Percentiles rank a stretch among this genome's conserved stretches.
Evolutionary conservation across 148 eudicot genomes (phyloP).

Genomic region (Dysphania ambrosioides): DNA sequence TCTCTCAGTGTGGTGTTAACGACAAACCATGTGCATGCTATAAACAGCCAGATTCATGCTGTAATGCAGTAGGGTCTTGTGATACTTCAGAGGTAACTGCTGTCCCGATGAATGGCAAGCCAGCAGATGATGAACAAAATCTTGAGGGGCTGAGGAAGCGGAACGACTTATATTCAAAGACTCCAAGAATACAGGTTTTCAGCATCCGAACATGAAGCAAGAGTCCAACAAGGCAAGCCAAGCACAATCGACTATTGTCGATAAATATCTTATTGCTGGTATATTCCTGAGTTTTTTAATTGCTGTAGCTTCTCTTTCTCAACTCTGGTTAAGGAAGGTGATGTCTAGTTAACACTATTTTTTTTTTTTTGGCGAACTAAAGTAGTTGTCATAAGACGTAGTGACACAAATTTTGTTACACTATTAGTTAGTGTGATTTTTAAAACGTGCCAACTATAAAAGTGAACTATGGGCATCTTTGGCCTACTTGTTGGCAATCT

Average conservation of each 20-base stretch:
- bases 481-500: background rate
- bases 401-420: slow-evolving; percentile 20
- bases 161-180: slow-evolving; percentile 19
- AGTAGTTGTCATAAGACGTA: slow-evolving; percentile 1
- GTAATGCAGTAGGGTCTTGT: slow-evolving; percentile 35
- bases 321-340: slow-evolving; percentile 27
- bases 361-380: slow-evolving; percentile 4
- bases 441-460: background rate
- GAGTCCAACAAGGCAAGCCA: slow-evolving; percentile 19
- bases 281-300: slow-evolving; percentile 51
- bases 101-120: slow-evolving; percentile 16
- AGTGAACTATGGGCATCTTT: background rate
- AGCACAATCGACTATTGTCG: slow-evolving; percentile 42
- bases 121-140: slow-evolving; percentile 18
- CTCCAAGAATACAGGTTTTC: slow-evolving; percentile 26
- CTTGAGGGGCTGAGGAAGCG: slow-evolving; percentile 42
- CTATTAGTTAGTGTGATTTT: background rate
- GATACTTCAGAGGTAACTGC: slow-evolving; percentile 9
- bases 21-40: slow-evolving; percentile 57
- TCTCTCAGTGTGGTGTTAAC: slow-evolving; percentile 36
- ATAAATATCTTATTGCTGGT: slow-evolving; percentile 56
- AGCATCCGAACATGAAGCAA: slow-evolving; percentile 22
- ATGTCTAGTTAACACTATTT: background rate
- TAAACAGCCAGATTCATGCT: slow-evolving; percentile 44
- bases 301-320: slow-evolving; percentile 36